Percentiles rank a stretch among this genome's conserved stretches.
Evolutionary conservation across 129 eudicot genomes (phyloP).

Genomic region (Calendula officinalis): DNA sequence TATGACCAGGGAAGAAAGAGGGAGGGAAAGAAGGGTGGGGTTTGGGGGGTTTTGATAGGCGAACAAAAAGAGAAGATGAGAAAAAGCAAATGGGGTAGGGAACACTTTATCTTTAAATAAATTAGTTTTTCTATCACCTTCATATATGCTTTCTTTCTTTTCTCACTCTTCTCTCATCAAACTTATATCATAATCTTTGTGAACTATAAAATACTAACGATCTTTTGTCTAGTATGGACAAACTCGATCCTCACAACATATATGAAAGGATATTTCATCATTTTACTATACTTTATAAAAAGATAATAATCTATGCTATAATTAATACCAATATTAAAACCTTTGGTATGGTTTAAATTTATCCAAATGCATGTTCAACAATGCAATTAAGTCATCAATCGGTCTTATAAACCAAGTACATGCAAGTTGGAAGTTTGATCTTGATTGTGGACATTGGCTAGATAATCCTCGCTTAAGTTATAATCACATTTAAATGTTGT

Average conservation of each 20-base stretch:
- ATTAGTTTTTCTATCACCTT: slow-evolving; percentile 37
- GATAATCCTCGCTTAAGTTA: too few species aligned
- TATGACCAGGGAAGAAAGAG: slow-evolving; percentile 22
- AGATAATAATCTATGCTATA: background rate
- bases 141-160: slow-evolving; percentile 49
- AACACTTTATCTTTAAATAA: slow-evolving; percentile 47
- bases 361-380: too few species aligned
- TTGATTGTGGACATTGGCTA: too few species aligned
- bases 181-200: too few species aligned
- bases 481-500: too few species aligned
- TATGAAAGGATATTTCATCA: background rate
- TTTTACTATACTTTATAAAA: background rate
- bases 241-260: background rate
- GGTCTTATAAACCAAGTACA: too few species aligned
- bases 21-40: slow-evolving; percentile 40
- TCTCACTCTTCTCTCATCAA: slow-evolving; percentile 39
- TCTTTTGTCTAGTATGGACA: slow-evolving; percentile 1
- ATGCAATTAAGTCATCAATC: too few species aligned
- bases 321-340: background rate
- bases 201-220: background rate
- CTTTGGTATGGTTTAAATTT: background rate
- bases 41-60: slow-evolving; percentile 55
- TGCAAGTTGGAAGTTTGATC: too few species aligned
- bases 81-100: slow-evolving; percentile 57
- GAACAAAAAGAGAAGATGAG: slow-evolving; percentile 46